Evolutionary conservation across 352 stramenopile species (phyloP), one percentile per base, ranked within the genome.

Genomic region (Phytophthora megakarya): DNA sequence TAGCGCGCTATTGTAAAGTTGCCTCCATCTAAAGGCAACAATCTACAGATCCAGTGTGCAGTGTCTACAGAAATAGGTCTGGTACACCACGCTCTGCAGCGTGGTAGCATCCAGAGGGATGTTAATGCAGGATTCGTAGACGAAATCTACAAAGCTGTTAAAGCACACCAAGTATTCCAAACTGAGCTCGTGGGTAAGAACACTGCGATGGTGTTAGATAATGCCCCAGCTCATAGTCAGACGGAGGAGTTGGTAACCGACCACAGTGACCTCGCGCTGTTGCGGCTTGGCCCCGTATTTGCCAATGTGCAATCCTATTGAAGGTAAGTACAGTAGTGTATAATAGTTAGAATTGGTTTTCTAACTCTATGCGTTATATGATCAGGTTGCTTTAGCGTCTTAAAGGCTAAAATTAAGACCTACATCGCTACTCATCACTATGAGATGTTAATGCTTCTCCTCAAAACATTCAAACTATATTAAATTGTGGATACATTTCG

Each of bases 51-150:
- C 5, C 26, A 32, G 9, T 32, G 26, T 10, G 26, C 26, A 9
- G 9, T 32, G n/a, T 32, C 9, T 32, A 32, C 26, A 9, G 9
- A 32, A 32, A 32, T 9, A 10, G 26, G 26, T 9, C 26, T 32
- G 26, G 26, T 32, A 10, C 9, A 32, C 26, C 26, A 32, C 26
- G 5, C 26, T 9, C 13, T 64, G 44, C 2, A 64, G 37, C 22
- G 42, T 22, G 2, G 50, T 59, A 16, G 39, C 38, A 37, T 49
- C 37, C 50, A 59, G 48, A 12, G n/a, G n/a, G n/a, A n/a, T n/a
- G n/a, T n/a, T n/a, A n/a, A n/a, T n/a, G n/a, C n/a, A n/a, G n/a
- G n/a, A n/a, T n/a, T 59, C 49, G 32, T 49, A 59, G 0, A 59
- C 50, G 38, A 49, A 32, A 32, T 32, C 26, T 32, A 32, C 26